phyloP scores from a whole-genome alignment of 192 early-diverging fungal genomes.

The Piromyces sp. region DNA sequence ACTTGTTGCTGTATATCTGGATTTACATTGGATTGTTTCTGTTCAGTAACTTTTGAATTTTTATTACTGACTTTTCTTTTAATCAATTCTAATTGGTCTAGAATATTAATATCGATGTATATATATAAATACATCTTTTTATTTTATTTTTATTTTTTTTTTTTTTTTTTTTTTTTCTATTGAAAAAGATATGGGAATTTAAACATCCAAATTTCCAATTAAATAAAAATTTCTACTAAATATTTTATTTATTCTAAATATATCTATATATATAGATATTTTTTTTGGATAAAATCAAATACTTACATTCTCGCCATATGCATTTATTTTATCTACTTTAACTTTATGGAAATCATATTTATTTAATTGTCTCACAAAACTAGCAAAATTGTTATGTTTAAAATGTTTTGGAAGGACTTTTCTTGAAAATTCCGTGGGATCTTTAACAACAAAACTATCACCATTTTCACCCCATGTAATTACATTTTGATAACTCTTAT shows the following conservation, averaged over 20 bases:
- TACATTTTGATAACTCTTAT: constrained; percentile 31
- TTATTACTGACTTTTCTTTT: neutral
- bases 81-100: neutral
- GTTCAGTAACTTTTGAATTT: neutral
- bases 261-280: neutral
- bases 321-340: constrained; percentile 20
- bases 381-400: constrained; percentile 46
- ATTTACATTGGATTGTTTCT: neutral
- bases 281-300: no score
- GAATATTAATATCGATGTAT: no score
- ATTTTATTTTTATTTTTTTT: no score
- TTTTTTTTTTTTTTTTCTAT: no score
- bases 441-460: constrained; percentile 72
- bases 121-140: no score
- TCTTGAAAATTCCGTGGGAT: constrained; percentile 65
- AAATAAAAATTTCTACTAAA: no score
- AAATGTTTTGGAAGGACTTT: constrained; percentile 67
- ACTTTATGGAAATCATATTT: constrained; percentile 67
- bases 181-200: no score
- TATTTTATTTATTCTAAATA: no score
- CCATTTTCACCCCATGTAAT: constrained; percentile 65
- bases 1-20: neutral
- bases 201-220: no score
- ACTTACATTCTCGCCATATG: constrained; percentile 25
- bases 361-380: constrained; percentile 45